Evolutionary conservation across 148 eudicot genomes (phyloP).

Genomic region (Rhododendron kiyosumense): DNA sequence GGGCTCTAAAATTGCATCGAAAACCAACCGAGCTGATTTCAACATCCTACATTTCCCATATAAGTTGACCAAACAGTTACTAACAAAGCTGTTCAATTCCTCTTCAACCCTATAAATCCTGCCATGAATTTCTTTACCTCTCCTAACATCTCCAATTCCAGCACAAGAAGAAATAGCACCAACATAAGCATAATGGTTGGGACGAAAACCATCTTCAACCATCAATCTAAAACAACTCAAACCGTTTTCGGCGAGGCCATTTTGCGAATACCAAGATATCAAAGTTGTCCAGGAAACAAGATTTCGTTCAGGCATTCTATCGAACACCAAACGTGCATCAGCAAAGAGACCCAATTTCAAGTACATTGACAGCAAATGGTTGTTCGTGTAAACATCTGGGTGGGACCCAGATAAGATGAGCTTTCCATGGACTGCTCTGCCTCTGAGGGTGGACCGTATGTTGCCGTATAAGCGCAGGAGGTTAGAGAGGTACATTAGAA

Average conservation of each 20-base stretch:
- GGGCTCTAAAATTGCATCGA: slow-evolving; percentile 26
- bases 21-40: slow-evolving; percentile 26
- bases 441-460: slow-evolving; percentile 18
- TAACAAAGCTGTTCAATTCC: slow-evolving; percentile 23
- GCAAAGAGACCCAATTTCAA: slow-evolving; percentile 11
- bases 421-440: slow-evolving; percentile 28
- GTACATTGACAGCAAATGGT: slow-evolving; percentile 33
- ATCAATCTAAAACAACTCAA: slow-evolving; percentile 25
- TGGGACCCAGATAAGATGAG: slow-evolving; percentile 21
- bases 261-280: slow-evolving; percentile 32
- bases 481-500: slow-evolving; percentile 15
- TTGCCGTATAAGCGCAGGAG: slow-evolving; percentile 24
- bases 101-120: slow-evolving; percentile 24
- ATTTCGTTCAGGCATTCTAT: slow-evolving; percentile 29
- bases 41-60: slow-evolving; percentile 40
- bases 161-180: slow-evolving; percentile 34
- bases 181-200: slow-evolving; percentile 29
- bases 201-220: slow-evolving; percentile 28
- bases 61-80: slow-evolving; percentile 35
- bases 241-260: slow-evolving; percentile 22
- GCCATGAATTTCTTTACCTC: slow-evolving; percentile 36
- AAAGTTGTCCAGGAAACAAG: slow-evolving; percentile 33
- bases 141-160: slow-evolving; percentile 15
- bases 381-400: slow-evolving; percentile 27
- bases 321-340: slow-evolving; percentile 38